Conservation (phyloP, 2,329 filamentous ascomycete genomes). For the Talaromyces rugulosus region DNA sequence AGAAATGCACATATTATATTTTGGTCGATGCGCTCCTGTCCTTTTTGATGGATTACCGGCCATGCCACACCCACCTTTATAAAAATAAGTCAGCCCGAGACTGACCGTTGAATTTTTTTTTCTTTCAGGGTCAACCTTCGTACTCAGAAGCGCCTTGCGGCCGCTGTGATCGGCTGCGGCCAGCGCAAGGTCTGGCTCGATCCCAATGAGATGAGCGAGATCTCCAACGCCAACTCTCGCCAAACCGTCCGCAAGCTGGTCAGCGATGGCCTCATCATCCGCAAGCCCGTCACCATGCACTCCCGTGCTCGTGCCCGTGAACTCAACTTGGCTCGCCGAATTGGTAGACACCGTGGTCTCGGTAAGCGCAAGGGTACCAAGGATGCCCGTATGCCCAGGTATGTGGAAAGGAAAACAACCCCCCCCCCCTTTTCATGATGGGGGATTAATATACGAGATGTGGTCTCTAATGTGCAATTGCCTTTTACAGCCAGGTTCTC, state of each 20-base stretch:
- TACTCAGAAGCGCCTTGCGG: conserved; percentile 99
- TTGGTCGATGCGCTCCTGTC: conserved; percentile 17
- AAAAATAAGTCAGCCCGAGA: conserved; percentile 3
- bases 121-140: conserved; percentile 89
- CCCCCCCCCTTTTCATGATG: background rate
- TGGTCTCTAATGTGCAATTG: conserved; percentile 8
- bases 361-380: conserved; percentile 99
- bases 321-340: conserved; percentile 88
- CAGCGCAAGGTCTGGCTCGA: conserved; percentile 99
- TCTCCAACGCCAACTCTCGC: conserved; percentile 99
- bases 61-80: conserved; percentile 13
- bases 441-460: background rate
- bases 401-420: conserved; percentile 40
- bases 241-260: conserved; percentile 99
- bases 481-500: conserved; percentile 72
- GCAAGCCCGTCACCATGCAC: conserved; percentile 99
- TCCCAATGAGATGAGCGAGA: conserved; percentile 98
- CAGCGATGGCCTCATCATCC: conserved; percentile 99
- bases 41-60: conserved; percentile 12
- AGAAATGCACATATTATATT: conserved; percentile 18
- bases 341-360: conserved; percentile 97
- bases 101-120: conserved; percentile 12
- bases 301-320: conserved; percentile 93
- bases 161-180: conserved; percentile 96
- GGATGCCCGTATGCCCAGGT: conserved; percentile 98